Conservation (phyloP, 1,284 basidiomycete genomes). For the Lentinula novae-zelandiae region DNA sequence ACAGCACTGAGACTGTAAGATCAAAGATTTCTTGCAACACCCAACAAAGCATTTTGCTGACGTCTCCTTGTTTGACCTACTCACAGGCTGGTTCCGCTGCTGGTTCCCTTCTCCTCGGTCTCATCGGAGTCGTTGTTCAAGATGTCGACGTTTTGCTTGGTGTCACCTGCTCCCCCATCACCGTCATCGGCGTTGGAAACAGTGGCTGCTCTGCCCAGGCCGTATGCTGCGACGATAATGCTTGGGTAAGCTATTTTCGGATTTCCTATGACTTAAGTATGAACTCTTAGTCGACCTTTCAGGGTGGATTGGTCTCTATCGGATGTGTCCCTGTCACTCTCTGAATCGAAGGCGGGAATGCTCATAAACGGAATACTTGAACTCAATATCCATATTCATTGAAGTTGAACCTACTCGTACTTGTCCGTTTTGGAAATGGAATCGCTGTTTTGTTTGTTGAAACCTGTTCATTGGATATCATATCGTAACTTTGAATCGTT, state of each 20-base stretch:
- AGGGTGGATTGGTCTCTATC: conserved; percentile 5
- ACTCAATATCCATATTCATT: too few species aligned
- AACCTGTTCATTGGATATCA: too few species aligned
- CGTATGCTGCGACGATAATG: conserved; percentile 16
- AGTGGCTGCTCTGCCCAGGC: conserved; percentile 10
- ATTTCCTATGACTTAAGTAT: background rate
- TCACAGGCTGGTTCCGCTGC: conserved; percentile 14
- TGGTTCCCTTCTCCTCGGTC: conserved; percentile 13
- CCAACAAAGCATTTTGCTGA: background rate
- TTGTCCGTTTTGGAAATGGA: too few species aligned
- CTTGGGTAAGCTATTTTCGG: conserved; percentile 1
- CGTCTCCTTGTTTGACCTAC: background rate
- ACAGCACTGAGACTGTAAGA: background rate
- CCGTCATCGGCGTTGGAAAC: conserved; percentile 7
- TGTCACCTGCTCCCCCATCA: conserved; percentile 16
- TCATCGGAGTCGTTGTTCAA: conserved; percentile 12
- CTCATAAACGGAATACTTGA: too few species aligned
- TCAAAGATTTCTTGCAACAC: background rate
- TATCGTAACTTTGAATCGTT: too few species aligned
- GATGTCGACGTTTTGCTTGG: conserved; percentile 16
- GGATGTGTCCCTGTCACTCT: conserved; percentile 6
- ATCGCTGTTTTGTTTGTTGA: too few species aligned
- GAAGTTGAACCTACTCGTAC: too few species aligned
- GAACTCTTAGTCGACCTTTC: background rate
- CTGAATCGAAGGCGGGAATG: background rate